Evolutionary conservation across 106 monocot species (phyloP), one percentile per base, ranked within the genome.

Genomic region (Platanthera guangdongensis): DNA sequence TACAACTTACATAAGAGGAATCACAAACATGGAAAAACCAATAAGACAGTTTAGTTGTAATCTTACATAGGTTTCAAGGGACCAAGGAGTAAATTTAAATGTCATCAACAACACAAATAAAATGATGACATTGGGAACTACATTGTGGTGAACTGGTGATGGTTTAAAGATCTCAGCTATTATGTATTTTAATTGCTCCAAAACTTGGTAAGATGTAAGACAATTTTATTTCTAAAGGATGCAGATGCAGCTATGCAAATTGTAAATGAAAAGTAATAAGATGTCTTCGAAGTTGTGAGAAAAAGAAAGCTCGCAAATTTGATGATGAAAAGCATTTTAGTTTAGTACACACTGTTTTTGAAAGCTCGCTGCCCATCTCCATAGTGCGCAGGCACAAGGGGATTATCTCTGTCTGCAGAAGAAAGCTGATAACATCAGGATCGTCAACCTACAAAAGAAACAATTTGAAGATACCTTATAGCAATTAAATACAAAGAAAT

Each of bases 311-410:
- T 32, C 51, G 6, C 45, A 70, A 52, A 8, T 30, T 52, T 9
- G 8, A 25, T 51, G 28, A 53, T 68, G 28, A 51, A 50, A 67
- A 13, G 25, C 19, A 60, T 39, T 30, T 32, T 13, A 67, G 54
- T 48, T 60, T 9, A 78, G 13, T 6, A 81, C 87, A 16, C 75
- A 99, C 97, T 47, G 97, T 99, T 88, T 99, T 99, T 51, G 97
- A 99, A 57, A 99, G 87, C 78, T 99, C 97, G 78, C 97, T 99
- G 28, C 97, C 97, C 91, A 94, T 99, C 82, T 99, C 97, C 97
- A 99, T 99, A 50, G 97, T 99, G 55, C 97, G 93, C 21, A 99
- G 77, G 70, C 97, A 99, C 25, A 99, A 75, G 45, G 97, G 97
- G 72, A 99, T 99, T 82, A 99, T 94, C 82, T 99, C 97, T 4